Base-by-base conservation (phyloP, 2,329 filamentous ascomycete genomes). In the Gremmenia infestans region DNA sequence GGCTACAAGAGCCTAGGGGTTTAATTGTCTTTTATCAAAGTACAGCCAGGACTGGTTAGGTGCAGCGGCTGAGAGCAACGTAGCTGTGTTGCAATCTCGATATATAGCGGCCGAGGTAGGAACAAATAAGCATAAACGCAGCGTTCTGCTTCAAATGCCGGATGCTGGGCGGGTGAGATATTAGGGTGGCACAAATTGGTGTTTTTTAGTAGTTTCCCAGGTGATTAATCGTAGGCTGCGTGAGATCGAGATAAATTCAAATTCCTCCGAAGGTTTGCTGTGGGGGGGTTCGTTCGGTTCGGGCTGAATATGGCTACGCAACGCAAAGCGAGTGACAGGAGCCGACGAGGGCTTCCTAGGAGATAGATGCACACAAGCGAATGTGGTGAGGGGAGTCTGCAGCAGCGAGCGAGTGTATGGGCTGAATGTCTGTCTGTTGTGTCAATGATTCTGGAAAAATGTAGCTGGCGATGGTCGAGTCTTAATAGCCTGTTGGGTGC, bases 321-420 rank as follows among this genome's bases (percentile, higher is more conserved):
- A 65, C 60, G 63, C 63, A 68, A 69, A 87, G 83, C 83, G 83
- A 87, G 82, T 84, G 83, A 86, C 82, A 85, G 83, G 83, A 86
- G 83, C 78, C 83, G 75, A 79, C 83, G 83, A 86, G 83, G 83
- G 83, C 82, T 86, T 86, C 83, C 83, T 83, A 80, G 69, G 55
- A 57, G 57, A 57, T 63, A 65, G 68, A 68, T 70, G 69, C 57
- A 60, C 56, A 64, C 59, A 66, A 67, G 67, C 65, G 67, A 68
- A 60, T 64, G 67, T 68, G 65, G 62, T 62, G 60, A 40, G 48
- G 48, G 58, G 49, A 55, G 53, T 50, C 14, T 54, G 62, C 40
- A 39, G 22, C 15, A 12, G 22, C 48, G 48, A 55, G 50, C 50
- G 57, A 52, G 52, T 50, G 54, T 48, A 37, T 39, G 53, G 55